These are phyloP conservation scores for Allium cepa DNA, from an alignment of 106 monocot species.

Conservation along the genomic window DNA sequence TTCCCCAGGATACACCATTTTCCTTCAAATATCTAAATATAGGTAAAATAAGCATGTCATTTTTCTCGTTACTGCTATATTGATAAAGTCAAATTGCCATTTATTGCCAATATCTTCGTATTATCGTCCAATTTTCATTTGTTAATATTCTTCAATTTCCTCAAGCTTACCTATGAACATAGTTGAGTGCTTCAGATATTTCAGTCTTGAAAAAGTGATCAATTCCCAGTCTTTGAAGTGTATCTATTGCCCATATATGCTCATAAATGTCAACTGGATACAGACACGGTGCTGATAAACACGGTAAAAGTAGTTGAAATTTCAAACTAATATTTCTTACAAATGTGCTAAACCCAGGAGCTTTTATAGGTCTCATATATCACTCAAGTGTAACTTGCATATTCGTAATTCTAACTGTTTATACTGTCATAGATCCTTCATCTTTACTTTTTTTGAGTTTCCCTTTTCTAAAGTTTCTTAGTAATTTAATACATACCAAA, in stretches of 20 bases:
- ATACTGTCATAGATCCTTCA: not conserved
- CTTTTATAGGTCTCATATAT: too few relatives aligned
- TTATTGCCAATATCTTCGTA: not conserved
- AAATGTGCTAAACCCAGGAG: too few relatives aligned
- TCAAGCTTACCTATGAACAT: constrained; percentile 16
- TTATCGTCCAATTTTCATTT: not conserved
- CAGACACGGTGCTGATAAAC: constrained; percentile 7
- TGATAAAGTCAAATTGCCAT: too few relatives aligned
- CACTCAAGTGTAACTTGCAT: not conserved
- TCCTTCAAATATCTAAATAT: constrained; percentile 13
- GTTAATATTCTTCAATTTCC: not conserved
- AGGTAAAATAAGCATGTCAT: too few relatives aligned
- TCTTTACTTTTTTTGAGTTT: not conserved
- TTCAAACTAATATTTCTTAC: too few relatives aligned
- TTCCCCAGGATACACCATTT: constrained; percentile 19
- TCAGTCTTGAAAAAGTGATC: constrained; percentile 18
- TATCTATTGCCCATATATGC: constrained; percentile 22
- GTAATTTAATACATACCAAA: not conserved
- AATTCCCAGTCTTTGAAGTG: constrained; percentile 21
- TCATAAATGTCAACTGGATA: constrained; percentile 19
- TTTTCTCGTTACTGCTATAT: too few relatives aligned
- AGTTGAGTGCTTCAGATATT: constrained; percentile 17
- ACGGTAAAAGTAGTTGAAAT: not conserved
- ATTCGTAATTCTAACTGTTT: not conserved
- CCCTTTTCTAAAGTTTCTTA: too few relatives aligned